These are phyloP conservation scores for Capsella bursapastoris DNA, from an alignment of 345 rosid genomes.

Conservation along the genomic window DNA sequence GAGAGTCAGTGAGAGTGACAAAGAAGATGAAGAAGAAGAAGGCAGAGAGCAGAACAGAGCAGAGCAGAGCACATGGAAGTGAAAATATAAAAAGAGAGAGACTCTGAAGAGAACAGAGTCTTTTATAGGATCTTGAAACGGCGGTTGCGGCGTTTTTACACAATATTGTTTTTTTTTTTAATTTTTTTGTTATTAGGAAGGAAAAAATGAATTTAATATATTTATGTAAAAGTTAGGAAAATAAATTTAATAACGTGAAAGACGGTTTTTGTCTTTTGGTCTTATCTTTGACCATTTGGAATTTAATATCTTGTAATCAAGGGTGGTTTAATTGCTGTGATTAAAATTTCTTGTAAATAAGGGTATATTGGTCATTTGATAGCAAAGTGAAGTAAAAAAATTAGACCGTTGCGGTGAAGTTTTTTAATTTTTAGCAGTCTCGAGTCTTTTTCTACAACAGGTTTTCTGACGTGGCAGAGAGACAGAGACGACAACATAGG, in stretches of 20 bases:
- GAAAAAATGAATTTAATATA: background rate
- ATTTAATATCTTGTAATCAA: conserved; percentile 10
- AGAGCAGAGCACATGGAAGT: conserved; percentile 32
- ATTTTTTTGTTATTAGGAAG: background rate
- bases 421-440: conserved; percentile 17
- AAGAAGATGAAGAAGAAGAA: conserved; percentile 17
- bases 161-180: background rate
- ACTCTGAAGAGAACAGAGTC: conserved; percentile 19
- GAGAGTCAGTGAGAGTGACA: conserved; percentile 7
- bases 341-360: background rate
- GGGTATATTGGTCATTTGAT: conserved; percentile 19
- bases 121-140: conserved; percentile 44
- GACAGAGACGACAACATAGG: conserved; percentile 33
- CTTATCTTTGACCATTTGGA: conserved; percentile 17
- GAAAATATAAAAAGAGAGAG: conserved; percentile 1
- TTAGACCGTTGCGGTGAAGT: conserved; percentile 39
- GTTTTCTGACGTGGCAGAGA: conserved; percentile 40
- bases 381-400: background rate
- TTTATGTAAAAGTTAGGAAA: background rate
- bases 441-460: conserved; percentile 34
- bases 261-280: conserved; percentile 24
- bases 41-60: background rate
- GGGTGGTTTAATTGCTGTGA: conserved; percentile 19
- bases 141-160: conserved; percentile 39
- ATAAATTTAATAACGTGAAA: background rate